Base-by-base conservation (phyloP, 768 basidiomycete genomes). In the Rhizopogon roseolus region DNA sequence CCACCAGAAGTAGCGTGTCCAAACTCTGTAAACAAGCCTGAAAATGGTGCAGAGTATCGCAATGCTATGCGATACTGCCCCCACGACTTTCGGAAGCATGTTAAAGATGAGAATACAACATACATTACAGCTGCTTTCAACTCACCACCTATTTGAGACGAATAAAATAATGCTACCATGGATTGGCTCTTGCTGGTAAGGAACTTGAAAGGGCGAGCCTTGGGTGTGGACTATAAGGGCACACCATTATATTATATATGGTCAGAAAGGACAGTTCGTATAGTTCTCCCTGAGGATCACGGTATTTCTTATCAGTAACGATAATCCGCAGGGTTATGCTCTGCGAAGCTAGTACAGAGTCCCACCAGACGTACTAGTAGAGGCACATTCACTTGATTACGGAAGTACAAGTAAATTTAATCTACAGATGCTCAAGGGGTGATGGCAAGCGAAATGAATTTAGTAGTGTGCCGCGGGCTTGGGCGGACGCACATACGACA, bases 1-100 rank as follows among this genome's bases (percentile, higher is more conserved):
- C 68, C 66, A 68, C 63, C 68, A 65, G 17, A 66, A 66, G 16
- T 45, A 44, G 4, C 50, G 32, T 46, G 51, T 63, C 38, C 56
- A 48, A 57, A 56, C 56, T 28, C 64, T 60, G 49, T 63, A 63
- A 4, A 14, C 1, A 7, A 70, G 16, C 48, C 66, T 57, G n/a
- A 65, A 62, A 4, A 60, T 6, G 6, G 67, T 70, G 46, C 57
- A 53, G 14, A 52, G 32, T 16, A 70, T 62, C 25, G 66, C 66
- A 2, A 58, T 44, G 2, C 54, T n/a, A 3, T 68, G 66, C 14
- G 57, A 60, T 6, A 40, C 27, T 19, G 39, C 42, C 8, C 54
- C 57, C 40, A 59, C 44, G 25, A 62, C 63, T 70, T 36, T 25
- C 45, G 32, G 5, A 10, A 28, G 27, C 8, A 16, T 36, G 19